Base-by-base conservation (phyloP, 257 asterid genomes). In the Orobanche coerulescens region DNA sequence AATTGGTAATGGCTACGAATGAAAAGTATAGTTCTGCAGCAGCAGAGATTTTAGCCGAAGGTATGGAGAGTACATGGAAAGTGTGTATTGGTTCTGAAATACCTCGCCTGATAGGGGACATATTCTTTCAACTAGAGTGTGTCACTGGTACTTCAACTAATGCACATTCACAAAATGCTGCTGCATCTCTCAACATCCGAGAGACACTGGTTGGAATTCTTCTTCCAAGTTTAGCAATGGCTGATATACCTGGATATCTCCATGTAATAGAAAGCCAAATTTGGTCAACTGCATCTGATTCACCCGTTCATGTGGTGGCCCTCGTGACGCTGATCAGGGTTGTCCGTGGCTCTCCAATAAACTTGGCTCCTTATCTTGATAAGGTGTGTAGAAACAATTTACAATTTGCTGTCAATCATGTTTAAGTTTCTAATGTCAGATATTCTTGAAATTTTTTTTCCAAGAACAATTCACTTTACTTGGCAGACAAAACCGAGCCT, bases 271-370 rank as follows among this genome's bases (percentile, higher is more conserved):
- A 88, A 77, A 80, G 90, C 62, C 96, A 92, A 72, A 82, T 92
- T 52, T 92, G 97, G 97, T 89, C 98, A 49, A 92, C 98, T 61
- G 98, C 98, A 67, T 92, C 98, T 67, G 98, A 92, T 81, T 92
- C 97, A 60, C 95, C 95, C 28, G 97, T 92, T 74, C 98, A 92
- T 74, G 85, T 71, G 22, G 94, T 80, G 31, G 70, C 98, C 43
- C 93, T 92, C 76, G 77, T 82, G 95, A 88, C 92, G 68, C 76
- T 92, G 78, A 76, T 77, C 62, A 84, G 96, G 81, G 81, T 88
- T 65, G 74, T 82, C 59, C 97, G 94, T 43, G 95, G 95, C 68
- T 88, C 87, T 64, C 94, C 98, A 23, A 84, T 95, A 77, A 86
- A 75, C 81, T 78, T 92, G 52, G 86, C 87, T 66, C 94, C 82